Evolutionary conservation across 805 yeast genomes (phyloP).

Genomic region (Ogataea paraovalis): DNA sequence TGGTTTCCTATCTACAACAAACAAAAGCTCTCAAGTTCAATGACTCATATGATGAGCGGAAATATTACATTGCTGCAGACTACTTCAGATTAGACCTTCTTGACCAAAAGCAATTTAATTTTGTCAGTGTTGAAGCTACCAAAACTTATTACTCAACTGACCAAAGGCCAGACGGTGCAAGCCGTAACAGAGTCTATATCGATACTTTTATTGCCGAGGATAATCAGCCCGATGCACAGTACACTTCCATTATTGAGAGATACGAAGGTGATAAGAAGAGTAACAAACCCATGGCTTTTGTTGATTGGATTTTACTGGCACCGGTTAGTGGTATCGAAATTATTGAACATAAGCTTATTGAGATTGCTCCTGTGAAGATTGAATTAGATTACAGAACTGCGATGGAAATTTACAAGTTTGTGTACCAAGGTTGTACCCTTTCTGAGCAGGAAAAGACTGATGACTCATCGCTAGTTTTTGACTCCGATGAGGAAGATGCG

Average conservation of each 20-base stretch:
- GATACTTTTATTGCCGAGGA: conserved; percentile 73
- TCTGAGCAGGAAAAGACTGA: conserved; percentile 1
- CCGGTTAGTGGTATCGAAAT: conserved; percentile 66
- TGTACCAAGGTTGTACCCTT: conserved; percentile 23
- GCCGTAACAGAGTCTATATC: conserved; percentile 57
- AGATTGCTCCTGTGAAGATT: conserved; percentile 50
- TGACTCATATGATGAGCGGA: conserved; percentile 39
- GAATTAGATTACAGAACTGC: conserved; percentile 57
- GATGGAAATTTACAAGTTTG: conserved; percentile 38
- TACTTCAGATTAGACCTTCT: conserved; percentile 70
- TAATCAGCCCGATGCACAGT: conserved; percentile 50
- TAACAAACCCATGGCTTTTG: conserved; percentile 33
- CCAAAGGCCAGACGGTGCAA: conserved; percentile 66
- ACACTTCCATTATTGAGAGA: conserved; percentile 63
- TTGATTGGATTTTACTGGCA: conserved; percentile 51
- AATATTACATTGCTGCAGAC: conserved; percentile 61
- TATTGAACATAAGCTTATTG: conserved; percentile 45
- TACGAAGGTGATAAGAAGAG: conserved; percentile 9
- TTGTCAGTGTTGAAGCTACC: conserved; percentile 70
- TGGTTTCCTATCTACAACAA: conserved; percentile 27
- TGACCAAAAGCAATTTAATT: conserved; percentile 55
- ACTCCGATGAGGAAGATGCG: conserved; percentile 5
- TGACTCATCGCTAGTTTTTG: not conserved
- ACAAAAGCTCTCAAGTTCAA: conserved; percentile 25
- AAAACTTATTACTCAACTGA: conserved; percentile 56